phyloP scores from a whole-genome alignment of 73 alveolate species.

The Tetrahymena malaccensis region DNA sequence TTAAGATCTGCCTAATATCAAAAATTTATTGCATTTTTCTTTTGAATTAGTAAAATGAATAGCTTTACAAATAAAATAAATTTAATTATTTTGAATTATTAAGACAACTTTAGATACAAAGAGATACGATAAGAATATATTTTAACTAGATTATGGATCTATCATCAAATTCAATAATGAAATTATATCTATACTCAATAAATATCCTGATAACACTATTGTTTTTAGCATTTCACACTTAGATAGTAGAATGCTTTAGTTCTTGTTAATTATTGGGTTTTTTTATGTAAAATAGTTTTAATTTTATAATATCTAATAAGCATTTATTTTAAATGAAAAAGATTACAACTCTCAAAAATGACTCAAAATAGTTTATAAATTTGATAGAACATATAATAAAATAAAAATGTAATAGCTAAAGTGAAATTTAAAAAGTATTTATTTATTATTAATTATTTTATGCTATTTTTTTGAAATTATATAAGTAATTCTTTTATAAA shows the following conservation, averaged over 20 bases:
- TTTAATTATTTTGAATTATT: background rate
- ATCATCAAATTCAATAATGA: background rate
- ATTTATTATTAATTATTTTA: no score
- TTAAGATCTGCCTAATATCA: background rate
- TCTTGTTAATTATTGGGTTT: background rate
- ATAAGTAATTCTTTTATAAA: background rate
- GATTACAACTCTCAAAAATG: background rate
- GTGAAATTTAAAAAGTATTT: background rate
- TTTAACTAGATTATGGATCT: background rate
- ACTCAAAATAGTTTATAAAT: background rate
- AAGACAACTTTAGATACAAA: background rate
- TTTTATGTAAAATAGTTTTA: background rate
- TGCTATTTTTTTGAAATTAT: no score
- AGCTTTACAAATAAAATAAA: no score
- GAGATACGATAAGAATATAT: background rate
- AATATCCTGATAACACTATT: background rate
- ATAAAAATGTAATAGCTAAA: background rate
- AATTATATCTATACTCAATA: background rate
- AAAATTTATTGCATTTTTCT: background rate
- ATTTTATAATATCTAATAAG: background rate
- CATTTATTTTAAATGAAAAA: no score
- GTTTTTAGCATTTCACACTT: background rate
- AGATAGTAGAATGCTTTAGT: background rate
- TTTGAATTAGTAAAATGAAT: background rate
- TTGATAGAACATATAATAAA: background rate